Base-by-base conservation (phyloP, 2,329 filamentous ascomycete species). In the Blastomyces percursus region DNA sequence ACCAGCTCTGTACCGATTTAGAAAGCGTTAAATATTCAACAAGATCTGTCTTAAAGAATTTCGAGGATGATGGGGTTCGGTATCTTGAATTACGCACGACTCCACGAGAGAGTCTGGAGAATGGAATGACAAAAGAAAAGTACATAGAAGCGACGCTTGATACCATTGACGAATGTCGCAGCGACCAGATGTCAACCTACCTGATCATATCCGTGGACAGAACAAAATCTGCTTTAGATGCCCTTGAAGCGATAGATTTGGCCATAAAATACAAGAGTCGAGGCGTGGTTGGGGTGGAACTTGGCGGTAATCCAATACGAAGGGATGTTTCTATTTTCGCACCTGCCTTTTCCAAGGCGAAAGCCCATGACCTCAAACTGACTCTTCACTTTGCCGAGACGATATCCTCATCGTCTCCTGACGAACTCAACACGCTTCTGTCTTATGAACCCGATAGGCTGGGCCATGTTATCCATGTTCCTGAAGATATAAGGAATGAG, bases 21-120 rank as follows among this genome's bases (percentile, higher is more conserved):
- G 73, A 79, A 3, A 84, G 84, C 66, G 76, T 90, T 57, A 77
- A 76, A 50, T 80, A 83, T 68, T 84, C 88, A 32, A 91, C 89
- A 0, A 77, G 75, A 51, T 80, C 83, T 5, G 88, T 92, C 54
- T 79, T 91, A 7, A 64, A 76, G 24, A 82, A 85, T 68, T 95
- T 94, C 69, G 78, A 82, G 59, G 72, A 74, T 32, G 90, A 94
- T 70, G 88, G 88, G 44, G 86, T 93, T 19, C 80, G 83, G 62
- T 93, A 94, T 71, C 80, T 92, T 14, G 90, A 95, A 72, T 82
- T 94, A 30, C 85, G 90, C 52, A 93, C 90, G 0, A 94, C 89
- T 1, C 90, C 90, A 0, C 84, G 90, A 61, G 80, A 81, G 1
- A 83, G 87, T 42, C 78, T 81, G 2, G 71, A 74, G 0, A 76